These are phyloP conservation scores for Mycosarcoma mackinlayi DNA, from an alignment of 1,284 basidiomycete species.

Conservation along the genomic window DNA sequence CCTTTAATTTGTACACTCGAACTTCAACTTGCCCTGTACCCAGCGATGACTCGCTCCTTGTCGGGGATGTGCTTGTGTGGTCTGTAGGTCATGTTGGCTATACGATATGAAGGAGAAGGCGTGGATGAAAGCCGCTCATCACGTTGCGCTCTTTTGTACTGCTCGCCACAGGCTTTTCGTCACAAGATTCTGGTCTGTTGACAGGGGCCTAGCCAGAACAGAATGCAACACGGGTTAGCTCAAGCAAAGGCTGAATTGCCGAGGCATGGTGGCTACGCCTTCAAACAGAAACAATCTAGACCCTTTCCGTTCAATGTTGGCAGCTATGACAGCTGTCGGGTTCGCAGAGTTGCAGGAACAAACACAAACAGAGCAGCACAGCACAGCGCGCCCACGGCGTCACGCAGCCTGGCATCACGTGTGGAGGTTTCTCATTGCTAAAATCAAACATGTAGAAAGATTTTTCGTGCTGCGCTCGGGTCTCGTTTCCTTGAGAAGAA, in stretches of 20 bases:
- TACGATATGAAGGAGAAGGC: neutral
- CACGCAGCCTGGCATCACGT: constrained; percentile 33
- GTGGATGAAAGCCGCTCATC: neutral
- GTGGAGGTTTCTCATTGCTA: constrained; percentile 20
- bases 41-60: constrained; percentile 47
- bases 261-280: constrained; percentile 17
- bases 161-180: neutral
- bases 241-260: constrained; percentile 8
- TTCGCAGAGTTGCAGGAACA: neutral
- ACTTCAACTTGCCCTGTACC: constrained; percentile 36
- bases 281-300: constrained; percentile 14
- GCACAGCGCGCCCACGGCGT: constrained; percentile 13
- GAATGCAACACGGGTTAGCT: neutral
- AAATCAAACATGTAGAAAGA: constrained; percentile 21
- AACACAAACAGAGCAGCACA: constrained; percentile 6
- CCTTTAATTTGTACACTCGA: neutral
- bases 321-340: constrained; percentile 9
- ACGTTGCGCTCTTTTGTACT: constrained; percentile 9
- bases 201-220: neutral
- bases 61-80: constrained; percentile 45
- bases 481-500: constrained; percentile 10
- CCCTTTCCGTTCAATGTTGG: neutral
- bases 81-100: constrained; percentile 29
- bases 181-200: neutral
- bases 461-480: constrained; percentile 7